A percentile compares a stretch with the other conserved stretches of the same genome.
phyloP scores from a whole-genome alignment of 768 basidiomycete genomes.

The Xerocomellus amylosporus region DNA sequence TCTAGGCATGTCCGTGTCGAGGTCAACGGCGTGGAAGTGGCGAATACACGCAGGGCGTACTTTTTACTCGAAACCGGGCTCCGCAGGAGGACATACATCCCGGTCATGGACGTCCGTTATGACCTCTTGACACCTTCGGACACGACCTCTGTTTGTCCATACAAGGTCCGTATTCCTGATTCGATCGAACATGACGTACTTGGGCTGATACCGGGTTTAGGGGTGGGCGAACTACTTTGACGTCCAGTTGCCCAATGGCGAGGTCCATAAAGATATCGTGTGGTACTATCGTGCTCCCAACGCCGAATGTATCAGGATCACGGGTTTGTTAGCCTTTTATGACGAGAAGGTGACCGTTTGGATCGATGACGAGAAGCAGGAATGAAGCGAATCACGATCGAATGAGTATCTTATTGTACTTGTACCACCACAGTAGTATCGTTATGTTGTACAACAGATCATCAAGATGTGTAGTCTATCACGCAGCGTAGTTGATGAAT shows the following conservation, averaged over 20 bases:
- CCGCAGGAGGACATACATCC: conserved; percentile 58
- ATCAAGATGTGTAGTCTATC: neutral
- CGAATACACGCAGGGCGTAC: conserved; percentile 51
- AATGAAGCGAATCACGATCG: conserved; percentile 25
- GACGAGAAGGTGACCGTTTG: conserved; percentile 69
- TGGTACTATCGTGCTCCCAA: conserved; percentile 64
- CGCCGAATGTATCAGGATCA: conserved; percentile 48
- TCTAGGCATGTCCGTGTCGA: conserved; percentile 61
- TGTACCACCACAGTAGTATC: neutral
- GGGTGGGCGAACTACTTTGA: conserved; percentile 60
- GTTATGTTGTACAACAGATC: conserved; percentile 4
- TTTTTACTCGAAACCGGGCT: conserved; percentile 60
- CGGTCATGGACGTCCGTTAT: conserved; percentile 51
- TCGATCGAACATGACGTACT: neutral
- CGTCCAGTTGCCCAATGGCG: conserved; percentile 44
- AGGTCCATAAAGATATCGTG: conserved; percentile 46
- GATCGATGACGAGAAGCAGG: conserved; percentile 56
- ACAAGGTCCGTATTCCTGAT: conserved; percentile 49
- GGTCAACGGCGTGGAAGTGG: conserved; percentile 59
- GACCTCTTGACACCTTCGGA: conserved; percentile 50
- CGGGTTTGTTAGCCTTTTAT: conserved; percentile 56
- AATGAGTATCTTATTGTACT: neutral
- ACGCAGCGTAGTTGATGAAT: conserved; percentile 1
- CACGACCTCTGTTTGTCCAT: conserved; percentile 52
- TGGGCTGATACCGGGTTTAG: conserved; percentile 32